Evolutionary conservation across 768 basidiomycete species (phyloP).

Genomic region (Cubamyces sp.): DNA sequence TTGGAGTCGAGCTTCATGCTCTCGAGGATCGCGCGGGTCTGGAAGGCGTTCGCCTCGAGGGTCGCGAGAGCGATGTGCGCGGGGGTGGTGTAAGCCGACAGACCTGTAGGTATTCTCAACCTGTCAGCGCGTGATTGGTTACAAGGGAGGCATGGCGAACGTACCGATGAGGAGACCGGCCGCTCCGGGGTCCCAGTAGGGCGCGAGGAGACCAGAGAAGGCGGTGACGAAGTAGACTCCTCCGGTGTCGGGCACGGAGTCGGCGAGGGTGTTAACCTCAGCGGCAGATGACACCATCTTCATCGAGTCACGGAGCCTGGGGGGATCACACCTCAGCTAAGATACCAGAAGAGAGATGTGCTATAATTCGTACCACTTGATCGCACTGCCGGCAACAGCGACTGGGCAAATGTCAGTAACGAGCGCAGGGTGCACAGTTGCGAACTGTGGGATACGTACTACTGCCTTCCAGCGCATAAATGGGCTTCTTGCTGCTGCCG

Average conservation of each 20-base stretch:
- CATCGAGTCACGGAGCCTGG: conserved; percentile 88
- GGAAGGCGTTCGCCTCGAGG: conserved; percentile 94
- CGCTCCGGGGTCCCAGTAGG: conserved; percentile 96
- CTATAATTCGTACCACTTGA: conserved; percentile 68
- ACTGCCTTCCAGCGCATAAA: conserved; percentile 94
- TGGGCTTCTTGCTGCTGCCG: conserved; percentile 73
- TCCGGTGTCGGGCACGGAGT: conserved; percentile 74
- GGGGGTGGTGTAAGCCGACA: conserved; percentile 88
- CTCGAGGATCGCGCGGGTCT: conserved; percentile 93
- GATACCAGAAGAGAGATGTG: neutral
- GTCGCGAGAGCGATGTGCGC: conserved; percentile 94
- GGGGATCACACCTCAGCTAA: neutral
- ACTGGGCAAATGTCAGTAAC: conserved; percentile 46
- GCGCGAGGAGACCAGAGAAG: conserved; percentile 94
- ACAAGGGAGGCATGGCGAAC: neutral
- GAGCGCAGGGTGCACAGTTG: neutral
- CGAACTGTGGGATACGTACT: conserved; percentile 54
- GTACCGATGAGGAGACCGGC: conserved; percentile 82
- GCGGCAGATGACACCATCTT: conserved; percentile 74
- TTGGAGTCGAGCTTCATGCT: conserved; percentile 93
- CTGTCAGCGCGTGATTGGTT: neutral
- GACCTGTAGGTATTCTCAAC: conserved; percentile 44
- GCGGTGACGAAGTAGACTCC: conserved; percentile 97
- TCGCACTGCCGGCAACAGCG: conserved; percentile 92
- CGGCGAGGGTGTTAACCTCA: conserved; percentile 87